Evolutionary conservation across 2,329 filamentous ascomycete genomes (phyloP).

Genomic region (Biscogniauxia sp.): DNA sequence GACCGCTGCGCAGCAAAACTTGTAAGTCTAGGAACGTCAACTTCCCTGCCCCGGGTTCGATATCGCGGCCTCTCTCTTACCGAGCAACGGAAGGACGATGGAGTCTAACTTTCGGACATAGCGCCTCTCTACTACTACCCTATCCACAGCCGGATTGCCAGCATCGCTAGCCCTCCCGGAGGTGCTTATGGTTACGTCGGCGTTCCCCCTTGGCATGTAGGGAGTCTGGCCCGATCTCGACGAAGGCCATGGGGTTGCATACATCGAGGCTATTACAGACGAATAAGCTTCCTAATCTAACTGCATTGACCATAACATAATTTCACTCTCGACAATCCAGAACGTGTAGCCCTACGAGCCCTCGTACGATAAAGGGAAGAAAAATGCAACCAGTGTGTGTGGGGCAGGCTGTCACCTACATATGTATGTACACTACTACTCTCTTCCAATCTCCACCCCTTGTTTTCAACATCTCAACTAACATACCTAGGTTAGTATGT

Average conservation of each 20-base stretch:
- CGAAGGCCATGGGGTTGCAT: not conserved
- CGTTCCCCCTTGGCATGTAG: not conserved
- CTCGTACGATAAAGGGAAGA: not conserved
- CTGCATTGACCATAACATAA: not conserved
- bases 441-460: not conserved
- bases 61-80: slow-evolving; percentile 2
- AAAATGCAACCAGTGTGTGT: not conserved
- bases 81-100: slow-evolving; percentile 17
- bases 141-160: not conserved
- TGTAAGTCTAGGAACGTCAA: not conserved
- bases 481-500: too few relatives aligned
- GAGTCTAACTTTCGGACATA: slow-evolving; percentile 19
- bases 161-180: not conserved
- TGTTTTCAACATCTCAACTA: not conserved
- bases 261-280: not conserved
- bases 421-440: too few relatives aligned
- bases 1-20: slow-evolving; percentile 4
- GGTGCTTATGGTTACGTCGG: not conserved
- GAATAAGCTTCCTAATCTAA: not conserved
- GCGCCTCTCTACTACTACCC: slow-evolving; percentile 5
- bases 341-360: not conserved
- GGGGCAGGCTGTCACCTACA: not conserved
- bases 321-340: not conserved
- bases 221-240: not conserved
- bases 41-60: not conserved